Evolutionary conservation across 805 yeast species (phyloP).

Genomic region (Candida sakaeoensis): DNA sequence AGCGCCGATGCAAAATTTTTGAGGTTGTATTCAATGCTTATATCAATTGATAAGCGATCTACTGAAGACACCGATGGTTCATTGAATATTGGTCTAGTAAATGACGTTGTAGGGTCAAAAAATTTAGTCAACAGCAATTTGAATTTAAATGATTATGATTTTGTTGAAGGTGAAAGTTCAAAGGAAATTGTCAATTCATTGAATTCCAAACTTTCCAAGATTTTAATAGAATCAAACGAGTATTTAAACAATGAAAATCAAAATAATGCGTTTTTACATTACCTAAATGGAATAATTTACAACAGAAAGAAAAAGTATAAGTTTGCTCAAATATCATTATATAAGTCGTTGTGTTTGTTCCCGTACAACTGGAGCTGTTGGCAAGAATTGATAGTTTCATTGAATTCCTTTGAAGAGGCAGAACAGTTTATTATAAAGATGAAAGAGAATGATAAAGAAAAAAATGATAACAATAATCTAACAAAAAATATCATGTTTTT

Average conservation of each 20-base stretch:
- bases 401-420: slow-evolving; percentile 62
- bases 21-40: slow-evolving; percentile 61
- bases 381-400: slow-evolving; percentile 68
- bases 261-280: slow-evolving; percentile 59
- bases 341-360: slow-evolving; percentile 58
- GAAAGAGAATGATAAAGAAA: slow-evolving; percentile 14
- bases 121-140: background rate
- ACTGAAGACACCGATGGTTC: slow-evolving; percentile 73
- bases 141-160: slow-evolving; percentile 2
- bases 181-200: slow-evolving; percentile 23
- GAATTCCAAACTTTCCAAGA: slow-evolving; percentile 28
- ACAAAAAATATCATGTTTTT: slow-evolving; percentile 32
- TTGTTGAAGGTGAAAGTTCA: background rate
- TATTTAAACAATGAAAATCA: slow-evolving; percentile 22
- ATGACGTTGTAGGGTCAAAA: slow-evolving; percentile 6
- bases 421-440: slow-evolving; percentile 34
- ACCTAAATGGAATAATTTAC: slow-evolving; percentile 66
- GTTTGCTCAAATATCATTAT: slow-evolving; percentile 58
- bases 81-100: slow-evolving; percentile 34
- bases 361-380: slow-evolving; percentile 95
- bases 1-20: slow-evolving; percentile 58
- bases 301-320: slow-evolving; percentile 57
- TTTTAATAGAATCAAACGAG: slow-evolving; percentile 39
- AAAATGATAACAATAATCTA: slow-evolving; percentile 11
- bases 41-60: slow-evolving; percentile 73